Base-by-base conservation (phyloP, 179 eudicot genomes). In the Camellia oleifera region DNA sequence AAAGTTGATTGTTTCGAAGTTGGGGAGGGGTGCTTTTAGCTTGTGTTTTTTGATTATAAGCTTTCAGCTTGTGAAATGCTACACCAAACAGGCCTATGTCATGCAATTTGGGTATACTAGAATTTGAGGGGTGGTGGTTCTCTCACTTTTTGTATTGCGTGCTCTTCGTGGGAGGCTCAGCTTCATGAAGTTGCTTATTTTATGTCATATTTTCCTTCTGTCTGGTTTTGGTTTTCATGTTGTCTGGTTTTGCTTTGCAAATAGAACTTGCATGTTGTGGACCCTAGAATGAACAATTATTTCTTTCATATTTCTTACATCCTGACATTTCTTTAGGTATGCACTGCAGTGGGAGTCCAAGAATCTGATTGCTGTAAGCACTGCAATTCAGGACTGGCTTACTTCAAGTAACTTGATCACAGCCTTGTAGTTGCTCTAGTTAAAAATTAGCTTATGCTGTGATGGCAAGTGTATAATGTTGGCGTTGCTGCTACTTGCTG, bases 311-410 rank as follows among this genome's bases (percentile, higher is more conserved):
- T 40, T 74, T 73, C 54, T 60, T 40, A 63, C 63, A 48, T 11
- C 20, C 45, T 77, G 72, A 14, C 80, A 79, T 79, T 82, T 84
- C 70, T 52, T 73, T 84, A 95, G 99, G 90, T 94, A 96, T 86
- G 93, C 91, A 80, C 93, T 94, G 80, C 92, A 91, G 86, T 96
- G 99, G 99, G 99, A 96, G 84, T 96, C 99, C 72, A 83, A 92
- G 92, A 76, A 96, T 88, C 86, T 96, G 83, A 92, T 94, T 88
- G 94, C 99, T 64, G 93, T 90, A 78, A 96, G 99, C 93, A 96
- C 98, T 52, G 97, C 98, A 26, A 96, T 96, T 81, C 99, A 94
- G 85, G 99, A 96, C 85, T 94, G 94, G 96, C 93, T 96, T 69
- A 88, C 94, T 77, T 96, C 99, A 90, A 92, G 99, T 94, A 91